Conservation (phyloP, 495 filamentous ascomycete genomes). For the Penicillium argentinense region DNA sequence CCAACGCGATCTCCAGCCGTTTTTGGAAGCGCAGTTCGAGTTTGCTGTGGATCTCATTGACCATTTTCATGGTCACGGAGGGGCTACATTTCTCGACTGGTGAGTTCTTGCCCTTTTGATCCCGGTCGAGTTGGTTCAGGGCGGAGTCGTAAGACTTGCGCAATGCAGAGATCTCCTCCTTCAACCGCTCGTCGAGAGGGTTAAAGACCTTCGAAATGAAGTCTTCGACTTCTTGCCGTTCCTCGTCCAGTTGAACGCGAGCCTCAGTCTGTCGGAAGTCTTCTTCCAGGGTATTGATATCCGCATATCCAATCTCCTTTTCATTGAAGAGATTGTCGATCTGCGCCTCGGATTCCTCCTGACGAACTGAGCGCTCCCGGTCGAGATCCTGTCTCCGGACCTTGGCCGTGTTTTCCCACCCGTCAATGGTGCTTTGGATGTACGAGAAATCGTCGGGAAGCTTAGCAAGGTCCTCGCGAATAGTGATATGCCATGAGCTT, state of each 20-base stretch:
- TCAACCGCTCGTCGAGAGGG: constrained; percentile 49
- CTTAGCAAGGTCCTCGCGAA: constrained; percentile 31
- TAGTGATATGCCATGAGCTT: constrained; percentile 36
- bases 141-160: constrained; percentile 50
- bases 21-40: constrained; percentile 53
- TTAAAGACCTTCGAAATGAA: constrained; percentile 55
- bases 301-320: constrained; percentile 61
- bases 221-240: constrained; percentile 52
- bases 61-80: constrained; percentile 45
- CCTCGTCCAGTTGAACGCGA: constrained; percentile 53
- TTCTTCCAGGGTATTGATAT: constrained; percentile 59
- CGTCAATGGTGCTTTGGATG: constrained; percentile 41
- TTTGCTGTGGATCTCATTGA: constrained; percentile 47
- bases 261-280: constrained; percentile 59
- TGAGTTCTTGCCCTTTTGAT: constrained; percentile 38
- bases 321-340: constrained; percentile 59
- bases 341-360: constrained; percentile 54
- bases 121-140: constrained; percentile 42
- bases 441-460: constrained; percentile 51
- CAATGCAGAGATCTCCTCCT: constrained; percentile 52
- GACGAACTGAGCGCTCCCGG: constrained; percentile 47
- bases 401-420: constrained; percentile 48
- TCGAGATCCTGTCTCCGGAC: constrained; percentile 45
- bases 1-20: constrained; percentile 50
- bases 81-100: constrained; percentile 34